A percentile compares a stretch with the other conserved stretches of the same genome.
Evolutionary conservation across 2,329 filamentous ascomycete genomes (phyloP).

Genomic region (Verticillium klebahnii): DNA sequence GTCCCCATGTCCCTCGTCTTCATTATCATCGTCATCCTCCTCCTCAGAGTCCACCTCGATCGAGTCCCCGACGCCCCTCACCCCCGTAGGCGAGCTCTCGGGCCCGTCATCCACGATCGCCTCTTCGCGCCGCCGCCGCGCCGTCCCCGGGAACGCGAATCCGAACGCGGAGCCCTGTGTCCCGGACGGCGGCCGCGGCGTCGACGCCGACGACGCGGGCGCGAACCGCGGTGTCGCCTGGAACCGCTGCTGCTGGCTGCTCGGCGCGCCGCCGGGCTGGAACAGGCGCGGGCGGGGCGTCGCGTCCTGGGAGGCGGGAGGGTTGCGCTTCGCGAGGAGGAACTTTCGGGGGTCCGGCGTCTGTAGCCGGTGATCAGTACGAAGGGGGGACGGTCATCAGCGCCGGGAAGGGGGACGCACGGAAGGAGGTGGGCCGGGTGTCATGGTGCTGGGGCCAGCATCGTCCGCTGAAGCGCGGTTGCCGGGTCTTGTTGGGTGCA

Average conservation of each 20-base stretch:
- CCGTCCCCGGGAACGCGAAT: constrained; percentile 14
- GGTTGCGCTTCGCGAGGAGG: constrained; percentile 27
- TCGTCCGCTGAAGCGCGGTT: not conserved
- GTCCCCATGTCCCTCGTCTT: constrained; percentile 2
- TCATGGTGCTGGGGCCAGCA: not conserved
- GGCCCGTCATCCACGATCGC: constrained; percentile 6
- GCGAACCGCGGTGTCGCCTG: constrained; percentile 34
- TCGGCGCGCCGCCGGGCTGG: not conserved
- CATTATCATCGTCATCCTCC: constrained; percentile 4
- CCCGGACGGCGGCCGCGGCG: constrained; percentile 6
- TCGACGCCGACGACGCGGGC: constrained; percentile 18
- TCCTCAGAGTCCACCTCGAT: constrained; percentile 14
- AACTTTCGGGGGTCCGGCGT: constrained; percentile 35
- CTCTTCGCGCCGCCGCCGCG: constrained; percentile 11
- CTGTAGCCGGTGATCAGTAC: constrained; percentile 15
- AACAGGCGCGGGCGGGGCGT: constrained; percentile 16
- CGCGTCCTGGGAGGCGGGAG: constrained; percentile 25
- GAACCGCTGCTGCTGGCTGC: constrained; percentile 19
- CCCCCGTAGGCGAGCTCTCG: constrained; percentile 5
- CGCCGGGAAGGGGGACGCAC: not conserved
- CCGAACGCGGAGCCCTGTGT: constrained; percentile 2
- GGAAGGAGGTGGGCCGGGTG: constrained; percentile 1
- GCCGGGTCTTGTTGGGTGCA: not conserved
- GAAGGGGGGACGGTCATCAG: not conserved
- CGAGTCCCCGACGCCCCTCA: constrained; percentile 7